A percentile compares a stretch with the other conserved stretches of the same genome.
phyloP scores from a whole-genome alignment of 495 filamentous ascomycete genomes.

The Xylaria flabelliformis region DNA sequence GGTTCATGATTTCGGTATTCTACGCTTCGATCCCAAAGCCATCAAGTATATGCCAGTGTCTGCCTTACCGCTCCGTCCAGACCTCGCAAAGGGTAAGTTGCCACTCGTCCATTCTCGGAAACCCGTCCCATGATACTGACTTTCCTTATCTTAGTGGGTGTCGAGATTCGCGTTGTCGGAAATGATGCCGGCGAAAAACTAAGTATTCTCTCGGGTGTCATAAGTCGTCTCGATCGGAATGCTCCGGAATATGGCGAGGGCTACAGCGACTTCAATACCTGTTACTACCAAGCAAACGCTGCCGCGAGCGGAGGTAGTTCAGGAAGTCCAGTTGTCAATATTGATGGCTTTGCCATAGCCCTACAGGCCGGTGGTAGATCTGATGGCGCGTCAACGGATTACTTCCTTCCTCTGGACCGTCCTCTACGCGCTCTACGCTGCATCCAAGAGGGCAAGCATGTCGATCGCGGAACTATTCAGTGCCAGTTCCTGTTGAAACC shows the following conservation, averaged over 20 bases:
- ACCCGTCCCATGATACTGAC: conserved; percentile 5
- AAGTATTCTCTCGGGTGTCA: conserved; percentile 96
- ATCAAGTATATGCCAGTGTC: conserved; percentile 96
- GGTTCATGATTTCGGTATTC: conserved; percentile 97
- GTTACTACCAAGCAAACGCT: conserved; percentile 98
- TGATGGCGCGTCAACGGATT: conserved; percentile 96
- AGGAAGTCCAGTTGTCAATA: conserved; percentile 94
- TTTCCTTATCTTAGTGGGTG: conserved; percentile 65
- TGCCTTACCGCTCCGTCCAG: conserved; percentile 82
- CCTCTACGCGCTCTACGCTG: conserved; percentile 86
- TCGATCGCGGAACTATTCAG: conserved; percentile 94
- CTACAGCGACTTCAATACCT: conserved; percentile 99
- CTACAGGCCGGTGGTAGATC: conserved; percentile 92
- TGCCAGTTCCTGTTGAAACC: conserved; percentile 96
- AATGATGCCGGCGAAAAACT: conserved; percentile 99
- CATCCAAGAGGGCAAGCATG: conserved; percentile 73
- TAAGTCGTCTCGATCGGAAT: conserved; percentile 93
- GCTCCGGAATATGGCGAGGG: conserved; percentile 98
- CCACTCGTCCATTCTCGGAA: background rate
- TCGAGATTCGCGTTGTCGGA: conserved; percentile 94
- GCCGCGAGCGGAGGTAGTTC: conserved; percentile 96
- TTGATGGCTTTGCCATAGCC: conserved; percentile 90
- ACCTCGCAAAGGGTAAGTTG: conserved; percentile 67
- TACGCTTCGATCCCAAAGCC: conserved; percentile 91
- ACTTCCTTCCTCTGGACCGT: conserved; percentile 93